phyloP scores from a whole-genome alignment of 257 asterid genomes.

The Petunia secreta region DNA sequence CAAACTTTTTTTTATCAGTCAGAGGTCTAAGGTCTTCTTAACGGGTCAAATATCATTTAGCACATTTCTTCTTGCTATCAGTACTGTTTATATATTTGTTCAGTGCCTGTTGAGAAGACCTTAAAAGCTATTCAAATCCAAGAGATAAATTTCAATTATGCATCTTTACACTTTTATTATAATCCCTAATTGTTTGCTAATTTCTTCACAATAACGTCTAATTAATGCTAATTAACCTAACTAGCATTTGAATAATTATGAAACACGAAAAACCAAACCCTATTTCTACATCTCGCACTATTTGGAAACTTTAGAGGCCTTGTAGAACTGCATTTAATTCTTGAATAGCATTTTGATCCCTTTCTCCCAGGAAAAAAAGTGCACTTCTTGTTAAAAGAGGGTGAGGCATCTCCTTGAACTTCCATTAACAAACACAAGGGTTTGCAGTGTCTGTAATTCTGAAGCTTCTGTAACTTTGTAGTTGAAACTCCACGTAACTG shows the following conservation, averaged over 20 bases:
- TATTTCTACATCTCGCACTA: neutral
- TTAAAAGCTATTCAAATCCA: neutral
- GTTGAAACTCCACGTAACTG: neutral
- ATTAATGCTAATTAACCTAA: neutral
- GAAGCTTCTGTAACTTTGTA: neutral
- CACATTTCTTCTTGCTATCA: neutral
- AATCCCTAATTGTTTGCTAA: neutral
- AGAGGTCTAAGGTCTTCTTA: neutral
- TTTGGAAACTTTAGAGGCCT: neutral
- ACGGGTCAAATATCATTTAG: neutral
- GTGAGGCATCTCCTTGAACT: neutral
- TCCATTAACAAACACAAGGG: neutral
- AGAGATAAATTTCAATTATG: neutral
- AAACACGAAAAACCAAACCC: neutral
- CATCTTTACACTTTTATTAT: neutral
- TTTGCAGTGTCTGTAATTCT: neutral
- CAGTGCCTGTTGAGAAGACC: neutral
- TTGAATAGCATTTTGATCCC: neutral
- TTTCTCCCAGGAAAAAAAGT: neutral
- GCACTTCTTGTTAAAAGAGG: neutral
- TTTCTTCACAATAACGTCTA: neutral
- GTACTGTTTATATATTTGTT: neutral
- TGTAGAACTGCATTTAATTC: neutral
- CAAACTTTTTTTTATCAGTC: neutral
- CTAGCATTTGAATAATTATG: neutral